Conservation (phyloP, 192 early-diverging fungal genomes). For the Entomortierella lignicola region DNA sequence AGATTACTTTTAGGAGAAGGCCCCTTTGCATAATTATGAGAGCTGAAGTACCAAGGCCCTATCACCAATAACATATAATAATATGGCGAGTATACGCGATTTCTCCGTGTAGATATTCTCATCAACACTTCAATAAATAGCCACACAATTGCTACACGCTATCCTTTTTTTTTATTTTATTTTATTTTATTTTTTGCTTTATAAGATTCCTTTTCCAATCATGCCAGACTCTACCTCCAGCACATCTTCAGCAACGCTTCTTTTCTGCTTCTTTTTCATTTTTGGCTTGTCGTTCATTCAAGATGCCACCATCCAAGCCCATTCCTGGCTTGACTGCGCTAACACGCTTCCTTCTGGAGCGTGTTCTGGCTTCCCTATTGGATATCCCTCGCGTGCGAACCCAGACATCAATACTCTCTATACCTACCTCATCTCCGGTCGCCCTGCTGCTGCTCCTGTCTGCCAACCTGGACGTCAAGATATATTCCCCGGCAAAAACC, state of each 20-base stretch:
- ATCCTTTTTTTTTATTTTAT: too few species aligned
- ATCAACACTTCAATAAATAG: too few species aligned
- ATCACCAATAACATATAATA: too few species aligned
- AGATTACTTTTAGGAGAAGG: too few species aligned
- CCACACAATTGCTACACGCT: too few species aligned
- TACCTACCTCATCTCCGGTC: constrained; percentile 61
- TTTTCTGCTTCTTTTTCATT: not conserved
- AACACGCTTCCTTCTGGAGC: constrained; percentile 56
- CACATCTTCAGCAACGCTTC: not conserved
- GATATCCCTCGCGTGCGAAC: constrained; percentile 63
- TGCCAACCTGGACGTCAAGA: constrained; percentile 57
- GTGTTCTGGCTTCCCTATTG: constrained; percentile 62
- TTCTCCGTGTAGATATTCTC: too few species aligned
- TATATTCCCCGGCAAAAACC: constrained; percentile 39
- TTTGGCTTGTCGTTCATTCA: not conserved
- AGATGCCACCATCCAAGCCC: constrained; percentile 55
- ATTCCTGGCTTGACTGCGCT: constrained; percentile 71
- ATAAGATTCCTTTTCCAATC: not conserved
- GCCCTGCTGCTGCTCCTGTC: constrained; percentile 55
- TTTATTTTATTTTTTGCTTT: too few species aligned
- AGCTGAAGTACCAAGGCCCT: too few species aligned
- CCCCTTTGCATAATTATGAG: too few species aligned
- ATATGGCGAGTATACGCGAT: too few species aligned
- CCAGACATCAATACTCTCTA: constrained; percentile 61
- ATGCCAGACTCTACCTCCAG: not conserved